A percentile compares a stretch with the other conserved stretches of the same genome.
These are phyloP conservation scores for Yamadazyma laniorum DNA, from an alignment of 805 yeast species.

Conservation along the genomic window DNA sequence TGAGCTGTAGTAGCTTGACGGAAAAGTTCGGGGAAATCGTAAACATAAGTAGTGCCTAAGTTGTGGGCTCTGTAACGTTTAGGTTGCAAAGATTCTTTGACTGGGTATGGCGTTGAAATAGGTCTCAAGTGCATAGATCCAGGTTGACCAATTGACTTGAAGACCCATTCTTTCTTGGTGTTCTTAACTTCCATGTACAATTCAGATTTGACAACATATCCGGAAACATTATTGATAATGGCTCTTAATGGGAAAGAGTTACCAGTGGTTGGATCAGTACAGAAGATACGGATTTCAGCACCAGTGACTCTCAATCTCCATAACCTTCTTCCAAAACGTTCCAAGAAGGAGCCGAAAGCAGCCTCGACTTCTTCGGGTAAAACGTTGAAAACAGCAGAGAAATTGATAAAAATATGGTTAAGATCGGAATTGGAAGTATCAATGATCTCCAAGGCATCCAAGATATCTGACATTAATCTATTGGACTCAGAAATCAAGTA, in stretches of 20 bases:
- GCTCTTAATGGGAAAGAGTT: conserved; percentile 95
- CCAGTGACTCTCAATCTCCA: conserved; percentile 97
- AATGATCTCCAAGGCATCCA: conserved; percentile 91
- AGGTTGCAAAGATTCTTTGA: conserved; percentile 97
- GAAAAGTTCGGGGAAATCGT: conserved; percentile 98
- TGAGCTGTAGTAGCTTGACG: conserved; percentile 83
- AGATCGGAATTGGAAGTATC: conserved; percentile 94
- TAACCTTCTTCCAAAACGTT: conserved; percentile 93
- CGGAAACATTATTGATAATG: conserved; percentile 91
- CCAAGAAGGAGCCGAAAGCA: conserved; percentile 96
- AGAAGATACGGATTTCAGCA: conserved; percentile 95
- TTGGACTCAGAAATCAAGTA: conserved; percentile 95
- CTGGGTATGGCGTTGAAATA: conserved; percentile 93
- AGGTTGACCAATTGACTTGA: conserved; percentile 91
- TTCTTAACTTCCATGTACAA: conserved; percentile 92
- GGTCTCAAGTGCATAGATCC: conserved; percentile 98
- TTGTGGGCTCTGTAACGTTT: conserved; percentile 97
- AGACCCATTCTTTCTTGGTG: conserved; percentile 92
- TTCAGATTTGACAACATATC: conserved; percentile 95
- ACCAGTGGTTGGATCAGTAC: conserved; percentile 85
- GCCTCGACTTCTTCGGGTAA: conserved; percentile 95
- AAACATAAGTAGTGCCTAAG: conserved; percentile 97
- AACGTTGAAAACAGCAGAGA: conserved; percentile 92
- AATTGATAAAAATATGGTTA: conserved; percentile 96
- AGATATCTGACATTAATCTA: conserved; percentile 90